These are phyloP conservation scores for Arthrinium phaeospermum DNA, from an alignment of 2,329 filamentous ascomycete genomes.

Conservation along the genomic window DNA sequence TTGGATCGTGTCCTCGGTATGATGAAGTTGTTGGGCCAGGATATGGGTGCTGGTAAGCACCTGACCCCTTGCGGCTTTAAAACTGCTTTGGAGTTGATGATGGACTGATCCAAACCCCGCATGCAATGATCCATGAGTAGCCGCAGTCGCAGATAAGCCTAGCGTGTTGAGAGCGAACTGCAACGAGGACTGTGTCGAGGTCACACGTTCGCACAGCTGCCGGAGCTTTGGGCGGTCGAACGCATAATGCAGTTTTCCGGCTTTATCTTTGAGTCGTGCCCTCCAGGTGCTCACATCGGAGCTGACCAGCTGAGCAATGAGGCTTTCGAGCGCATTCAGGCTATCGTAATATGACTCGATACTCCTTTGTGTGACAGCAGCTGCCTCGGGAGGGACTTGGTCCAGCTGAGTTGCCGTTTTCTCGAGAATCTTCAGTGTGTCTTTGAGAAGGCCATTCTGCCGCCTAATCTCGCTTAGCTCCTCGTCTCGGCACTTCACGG, in stretches of 20 bases:
- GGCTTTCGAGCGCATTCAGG: slow-evolving; percentile 14
- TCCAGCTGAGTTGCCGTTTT: not conserved
- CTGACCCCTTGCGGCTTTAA: not conserved
- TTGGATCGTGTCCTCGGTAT: not conserved
- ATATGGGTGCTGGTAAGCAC: not conserved
- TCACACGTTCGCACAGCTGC: slow-evolving; percentile 17
- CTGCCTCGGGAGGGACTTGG: not conserved
- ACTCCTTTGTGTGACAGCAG: not conserved
- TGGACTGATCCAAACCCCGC: not conserved
- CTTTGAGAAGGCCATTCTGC: not conserved
- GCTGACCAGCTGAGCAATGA: slow-evolving; percentile 16
- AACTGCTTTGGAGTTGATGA: not conserved
- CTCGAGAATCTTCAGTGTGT: not conserved
- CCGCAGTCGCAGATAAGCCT: slow-evolving; percentile 18
- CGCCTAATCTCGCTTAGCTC: slow-evolving; percentile 19
- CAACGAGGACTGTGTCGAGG: slow-evolving; percentile 21
- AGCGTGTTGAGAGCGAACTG: slow-evolving; percentile 24
- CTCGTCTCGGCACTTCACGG: slow-evolving; percentile 23
- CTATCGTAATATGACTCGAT: slow-evolving; percentile 21
- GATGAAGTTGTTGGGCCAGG: not conserved
- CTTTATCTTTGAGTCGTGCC: slow-evolving; percentile 12
- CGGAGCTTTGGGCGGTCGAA: slow-evolving; percentile 24
- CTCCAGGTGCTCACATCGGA: slow-evolving; percentile 1
- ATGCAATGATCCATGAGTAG: not conserved
- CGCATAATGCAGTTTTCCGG: slow-evolving; percentile 23